A percentile compares a stretch with the other conserved stretches of the same genome.
Evolutionary conservation across 2,329 filamentous ascomycete species (phyloP).

Genomic region (Paecilomyces variotii): DNA sequence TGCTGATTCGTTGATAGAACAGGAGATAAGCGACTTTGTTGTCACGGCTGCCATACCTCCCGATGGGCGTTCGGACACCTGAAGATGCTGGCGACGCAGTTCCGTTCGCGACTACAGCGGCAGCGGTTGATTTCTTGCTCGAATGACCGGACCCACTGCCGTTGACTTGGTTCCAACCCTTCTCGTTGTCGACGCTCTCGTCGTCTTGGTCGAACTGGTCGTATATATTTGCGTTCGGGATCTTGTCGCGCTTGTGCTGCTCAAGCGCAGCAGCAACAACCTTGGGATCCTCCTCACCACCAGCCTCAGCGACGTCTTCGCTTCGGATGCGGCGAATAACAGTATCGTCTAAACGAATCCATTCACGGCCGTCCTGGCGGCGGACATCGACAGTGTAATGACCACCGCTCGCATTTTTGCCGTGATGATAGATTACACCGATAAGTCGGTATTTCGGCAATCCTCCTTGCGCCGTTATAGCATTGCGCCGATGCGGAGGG

Average conservation of each 20-base stretch:
- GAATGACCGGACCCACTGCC: slow-evolving; percentile 43
- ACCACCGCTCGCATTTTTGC: slow-evolving; percentile 89
- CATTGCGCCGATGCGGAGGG: slow-evolving; percentile 63
- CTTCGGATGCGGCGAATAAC: slow-evolving; percentile 74
- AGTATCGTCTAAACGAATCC: slow-evolving; percentile 94
- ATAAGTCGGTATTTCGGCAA: slow-evolving; percentile 79
- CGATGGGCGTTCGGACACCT: slow-evolving; percentile 50
- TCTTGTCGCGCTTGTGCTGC: slow-evolving; percentile 50
- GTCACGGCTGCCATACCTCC: slow-evolving; percentile 62
- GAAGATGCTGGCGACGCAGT: slow-evolving; percentile 47
- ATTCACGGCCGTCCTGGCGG: slow-evolving; percentile 88
- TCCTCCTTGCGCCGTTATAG: slow-evolving; percentile 56
- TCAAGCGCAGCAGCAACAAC: slow-evolving; percentile 59
- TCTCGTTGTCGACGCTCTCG: slow-evolving; percentile 54
- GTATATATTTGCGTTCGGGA: slow-evolving; percentile 61
- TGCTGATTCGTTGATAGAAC: slow-evolving; percentile 73
- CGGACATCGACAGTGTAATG: slow-evolving; percentile 98
- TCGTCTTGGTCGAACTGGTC: slow-evolving; percentile 58
- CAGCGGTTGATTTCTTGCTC: slow-evolving; percentile 62
- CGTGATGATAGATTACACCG: slow-evolving; percentile 92
- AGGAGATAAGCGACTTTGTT: slow-evolving; percentile 96
- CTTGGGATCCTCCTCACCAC: slow-evolving; percentile 70
- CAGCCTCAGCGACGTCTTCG: slow-evolving; percentile 82
- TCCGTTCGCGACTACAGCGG: slow-evolving; percentile 51
- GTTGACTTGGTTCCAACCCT: slow-evolving; percentile 78